Percentiles rank a stretch among this genome's conserved stretches.
These are phyloP conservation scores for Draba incana DNA, from an alignment of 345 rosid genomes.

Conservation along the genomic window DNA sequence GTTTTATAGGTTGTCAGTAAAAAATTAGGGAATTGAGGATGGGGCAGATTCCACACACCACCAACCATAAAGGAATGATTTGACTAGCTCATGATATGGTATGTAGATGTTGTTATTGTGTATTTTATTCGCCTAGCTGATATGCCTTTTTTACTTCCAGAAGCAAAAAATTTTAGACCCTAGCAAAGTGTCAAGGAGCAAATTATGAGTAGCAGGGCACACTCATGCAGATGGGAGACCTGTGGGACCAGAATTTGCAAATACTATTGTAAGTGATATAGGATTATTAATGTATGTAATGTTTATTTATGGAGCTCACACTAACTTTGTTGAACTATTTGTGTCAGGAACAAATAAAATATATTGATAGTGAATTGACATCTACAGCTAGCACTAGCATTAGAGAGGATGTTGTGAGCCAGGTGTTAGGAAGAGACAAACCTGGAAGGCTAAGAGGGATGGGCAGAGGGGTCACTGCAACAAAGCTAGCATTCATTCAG, in stretches of 20 bases:
- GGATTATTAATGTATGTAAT: too few species aligned
- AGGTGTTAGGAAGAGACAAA: neutral
- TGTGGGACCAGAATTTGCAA: neutral
- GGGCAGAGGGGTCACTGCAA: neutral
- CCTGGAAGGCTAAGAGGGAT: neutral
- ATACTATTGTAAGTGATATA: too few species aligned
- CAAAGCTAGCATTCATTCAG: neutral
- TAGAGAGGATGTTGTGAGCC: neutral
- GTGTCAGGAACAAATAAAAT: neutral
- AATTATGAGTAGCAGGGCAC: neutral
- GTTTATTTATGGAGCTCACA: too few species aligned
- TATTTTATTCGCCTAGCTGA: too few species aligned
- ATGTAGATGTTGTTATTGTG: too few species aligned
- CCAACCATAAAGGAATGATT: neutral
- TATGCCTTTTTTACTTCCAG: too few species aligned
- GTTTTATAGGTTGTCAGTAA: neutral
- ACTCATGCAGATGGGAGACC: neutral
- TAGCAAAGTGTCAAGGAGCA: neutral
- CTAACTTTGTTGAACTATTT: too few species aligned
- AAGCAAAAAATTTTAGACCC: neutral
- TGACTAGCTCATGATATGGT: neutral
- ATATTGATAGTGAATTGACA: neutral
- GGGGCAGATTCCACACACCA: conserved; percentile 1
- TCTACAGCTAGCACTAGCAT: neutral
- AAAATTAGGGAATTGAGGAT: too few species aligned